Evolutionary conservation across 768 basidiomycete species (phyloP).

Genomic region (Panus rudis): DNA sequence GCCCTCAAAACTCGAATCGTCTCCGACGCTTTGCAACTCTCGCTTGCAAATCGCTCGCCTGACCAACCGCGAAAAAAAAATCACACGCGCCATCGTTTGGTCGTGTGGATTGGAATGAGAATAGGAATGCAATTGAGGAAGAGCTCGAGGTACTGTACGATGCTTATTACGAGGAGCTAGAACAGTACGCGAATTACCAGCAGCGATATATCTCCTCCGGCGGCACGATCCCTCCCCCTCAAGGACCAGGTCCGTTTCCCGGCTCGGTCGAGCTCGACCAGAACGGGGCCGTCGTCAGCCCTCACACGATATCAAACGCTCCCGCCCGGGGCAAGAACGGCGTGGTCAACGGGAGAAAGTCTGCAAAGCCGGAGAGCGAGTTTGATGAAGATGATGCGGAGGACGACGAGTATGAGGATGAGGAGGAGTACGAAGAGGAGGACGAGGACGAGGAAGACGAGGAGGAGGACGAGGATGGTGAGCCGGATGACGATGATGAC

Average conservation of each 20-base stretch:
- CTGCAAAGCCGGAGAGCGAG: slow-evolving; percentile 51
- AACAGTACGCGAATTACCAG: slow-evolving; percentile 97
- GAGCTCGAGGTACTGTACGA: slow-evolving; percentile 99
- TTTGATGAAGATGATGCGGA: slow-evolving; percentile 62
- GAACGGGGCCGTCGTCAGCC: slow-evolving; percentile 64
- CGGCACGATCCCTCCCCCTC: slow-evolving; percentile 84
- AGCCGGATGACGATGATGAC: slow-evolving; percentile 25
- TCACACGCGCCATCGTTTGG: not conserved
- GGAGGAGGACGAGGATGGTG: slow-evolving; percentile 52
- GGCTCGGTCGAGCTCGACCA: slow-evolving; percentile 96
- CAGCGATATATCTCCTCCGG: slow-evolving; percentile 91
- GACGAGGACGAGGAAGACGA: slow-evolving; percentile 69
- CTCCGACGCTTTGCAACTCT: slow-evolving; percentile 10
- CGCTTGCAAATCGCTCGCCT: slow-evolving; percentile 13
- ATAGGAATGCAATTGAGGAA: slow-evolving; percentile 95
- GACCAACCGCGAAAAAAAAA: slow-evolving; percentile 4
- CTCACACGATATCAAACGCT: slow-evolving; percentile 17
- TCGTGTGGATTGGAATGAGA: slow-evolving; percentile 13
- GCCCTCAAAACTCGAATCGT: not conserved
- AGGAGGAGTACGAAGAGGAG: slow-evolving; percentile 57
- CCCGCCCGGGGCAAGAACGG: slow-evolving; percentile 22
- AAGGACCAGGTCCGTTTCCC: slow-evolving; percentile 96
- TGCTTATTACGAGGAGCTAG: slow-evolving; percentile 99
- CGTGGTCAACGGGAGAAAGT: slow-evolving; percentile 34
- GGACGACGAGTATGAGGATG: slow-evolving; percentile 50